Evolutionary conservation across 202 grass and related monocot genomes (phyloP).

Genomic region (Zizania palustris): DNA sequence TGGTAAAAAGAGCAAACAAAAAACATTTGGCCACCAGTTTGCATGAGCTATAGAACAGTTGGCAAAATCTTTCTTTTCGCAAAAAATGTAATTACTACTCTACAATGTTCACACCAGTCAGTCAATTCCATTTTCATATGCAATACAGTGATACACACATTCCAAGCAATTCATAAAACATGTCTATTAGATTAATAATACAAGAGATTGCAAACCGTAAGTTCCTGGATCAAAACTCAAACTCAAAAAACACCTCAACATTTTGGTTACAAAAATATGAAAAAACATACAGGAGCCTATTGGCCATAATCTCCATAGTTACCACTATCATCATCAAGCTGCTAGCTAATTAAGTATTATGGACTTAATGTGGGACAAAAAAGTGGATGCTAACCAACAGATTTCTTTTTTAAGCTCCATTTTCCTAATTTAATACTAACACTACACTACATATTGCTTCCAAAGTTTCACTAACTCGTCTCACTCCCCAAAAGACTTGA

Average conservation of each 20-base stretch:
- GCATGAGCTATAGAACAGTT: too few relatives aligned
- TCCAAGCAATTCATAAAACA: background rate
- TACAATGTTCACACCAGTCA: too few relatives aligned
- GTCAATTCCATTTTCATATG: background rate
- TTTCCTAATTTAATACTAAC: slow-evolving; percentile 20
- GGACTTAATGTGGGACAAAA: slow-evolving; percentile 10
- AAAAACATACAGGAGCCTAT: background rate
- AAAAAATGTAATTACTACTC: too few relatives aligned
- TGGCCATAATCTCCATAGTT: background rate
- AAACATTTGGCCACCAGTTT: background rate
- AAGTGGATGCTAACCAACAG: slow-evolving; percentile 18
- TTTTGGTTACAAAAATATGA: background rate
- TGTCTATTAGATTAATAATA: background rate
- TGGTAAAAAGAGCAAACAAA: background rate
- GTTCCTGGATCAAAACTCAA: background rate
- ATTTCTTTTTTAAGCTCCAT: background rate
- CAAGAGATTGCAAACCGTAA: background rate
- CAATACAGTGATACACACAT: too few relatives aligned
- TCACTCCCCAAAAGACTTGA: slow-evolving; percentile 38
- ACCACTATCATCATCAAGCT: background rate
- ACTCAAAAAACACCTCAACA: background rate
- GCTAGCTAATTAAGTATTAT: background rate
- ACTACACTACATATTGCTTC: background rate
- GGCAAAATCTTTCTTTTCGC: too few relatives aligned
- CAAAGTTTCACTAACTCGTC: slow-evolving; percentile 15